These are phyloP conservation scores for Clitoria ternatea DNA, from an alignment of 306 rosid species.

Conservation along the genomic window DNA sequence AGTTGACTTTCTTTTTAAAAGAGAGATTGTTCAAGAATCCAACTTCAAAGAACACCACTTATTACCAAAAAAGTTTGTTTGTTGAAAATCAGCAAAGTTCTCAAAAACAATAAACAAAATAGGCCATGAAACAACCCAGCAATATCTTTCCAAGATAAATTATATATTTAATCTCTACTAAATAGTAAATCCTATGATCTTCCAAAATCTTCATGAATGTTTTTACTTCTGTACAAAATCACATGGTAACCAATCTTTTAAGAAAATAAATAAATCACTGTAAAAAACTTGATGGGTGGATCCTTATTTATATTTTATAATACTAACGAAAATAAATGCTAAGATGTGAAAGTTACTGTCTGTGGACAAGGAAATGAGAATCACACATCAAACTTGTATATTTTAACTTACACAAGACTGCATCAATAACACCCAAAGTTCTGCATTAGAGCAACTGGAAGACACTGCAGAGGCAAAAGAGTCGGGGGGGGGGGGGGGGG, in stretches of 20 bases:
- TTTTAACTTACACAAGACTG: not conserved
- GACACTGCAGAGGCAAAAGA: not conserved
- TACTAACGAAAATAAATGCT: not conserved
- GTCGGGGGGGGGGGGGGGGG: too few species aligned
- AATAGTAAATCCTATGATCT: too few species aligned
- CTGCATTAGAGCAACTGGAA: not conserved
- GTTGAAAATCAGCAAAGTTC: too few species aligned
- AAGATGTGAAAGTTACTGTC: not conserved
- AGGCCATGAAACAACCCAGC: too few species aligned
- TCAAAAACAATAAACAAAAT: too few species aligned
- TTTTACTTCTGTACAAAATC: not conserved
- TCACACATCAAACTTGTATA: slow-evolving; percentile 1
- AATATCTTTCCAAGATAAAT: too few species aligned
- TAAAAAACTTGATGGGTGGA: not conserved
- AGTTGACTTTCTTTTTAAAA: too few species aligned
- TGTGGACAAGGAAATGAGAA: not conserved
- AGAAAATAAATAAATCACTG: too few species aligned
- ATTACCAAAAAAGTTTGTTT: too few species aligned
- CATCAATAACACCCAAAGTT: not conserved
- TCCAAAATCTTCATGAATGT: not conserved
- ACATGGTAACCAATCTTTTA: not conserved
- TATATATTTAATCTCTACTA: too few species aligned
- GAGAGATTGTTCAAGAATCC: too few species aligned
- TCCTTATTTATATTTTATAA: not conserved
- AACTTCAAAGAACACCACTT: too few species aligned